Evolutionary conservation across 2,329 filamentous ascomycete genomes (phyloP).

Genomic region (Aureobasidium musti): DNA sequence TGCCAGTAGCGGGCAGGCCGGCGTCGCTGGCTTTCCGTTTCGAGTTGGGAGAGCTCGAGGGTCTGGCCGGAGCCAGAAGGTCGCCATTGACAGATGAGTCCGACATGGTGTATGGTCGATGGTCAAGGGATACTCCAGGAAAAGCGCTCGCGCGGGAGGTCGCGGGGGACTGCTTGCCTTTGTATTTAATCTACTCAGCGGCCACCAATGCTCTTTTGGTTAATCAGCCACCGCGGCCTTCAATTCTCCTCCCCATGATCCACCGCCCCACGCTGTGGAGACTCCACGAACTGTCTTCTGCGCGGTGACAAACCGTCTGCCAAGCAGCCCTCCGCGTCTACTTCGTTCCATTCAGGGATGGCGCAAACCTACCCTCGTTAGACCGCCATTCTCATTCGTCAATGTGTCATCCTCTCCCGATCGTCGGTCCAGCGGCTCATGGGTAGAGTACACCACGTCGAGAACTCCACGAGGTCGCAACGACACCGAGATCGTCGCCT

Average conservation of each 20-base stretch:
- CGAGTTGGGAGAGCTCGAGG: constrained; percentile 41
- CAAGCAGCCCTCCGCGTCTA: constrained; percentile 16
- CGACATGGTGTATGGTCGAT: constrained; percentile 24
- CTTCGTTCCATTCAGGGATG: constrained; percentile 13
- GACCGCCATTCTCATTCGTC: constrained; percentile 11
- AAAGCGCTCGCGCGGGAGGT: constrained; percentile 19
- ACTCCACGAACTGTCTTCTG: constrained; percentile 24
- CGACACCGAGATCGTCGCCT: constrained; percentile 1
- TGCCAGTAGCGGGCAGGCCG: constrained; percentile 54
- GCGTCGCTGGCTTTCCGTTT: constrained; percentile 62
- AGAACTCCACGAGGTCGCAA: background rate
- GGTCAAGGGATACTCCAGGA: constrained; percentile 9
- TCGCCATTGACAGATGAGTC: constrained; percentile 30
- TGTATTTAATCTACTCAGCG: constrained; percentile 29
- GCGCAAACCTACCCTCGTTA: constrained; percentile 18
- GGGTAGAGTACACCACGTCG: background rate
- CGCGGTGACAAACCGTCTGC: constrained; percentile 18
- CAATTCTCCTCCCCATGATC: constrained; percentile 26
- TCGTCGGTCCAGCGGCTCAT: constrained; percentile 25
- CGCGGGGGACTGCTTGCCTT: constrained; percentile 26
- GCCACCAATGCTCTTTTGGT: constrained; percentile 25
- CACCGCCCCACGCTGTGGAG: constrained; percentile 25
- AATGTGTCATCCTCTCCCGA: constrained; percentile 14
- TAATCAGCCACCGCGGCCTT: constrained; percentile 21
- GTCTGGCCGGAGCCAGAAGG: background rate